phyloP scores from a whole-genome alignment of 176 grass and related monocot genomes.

The Eleusine indica region DNA sequence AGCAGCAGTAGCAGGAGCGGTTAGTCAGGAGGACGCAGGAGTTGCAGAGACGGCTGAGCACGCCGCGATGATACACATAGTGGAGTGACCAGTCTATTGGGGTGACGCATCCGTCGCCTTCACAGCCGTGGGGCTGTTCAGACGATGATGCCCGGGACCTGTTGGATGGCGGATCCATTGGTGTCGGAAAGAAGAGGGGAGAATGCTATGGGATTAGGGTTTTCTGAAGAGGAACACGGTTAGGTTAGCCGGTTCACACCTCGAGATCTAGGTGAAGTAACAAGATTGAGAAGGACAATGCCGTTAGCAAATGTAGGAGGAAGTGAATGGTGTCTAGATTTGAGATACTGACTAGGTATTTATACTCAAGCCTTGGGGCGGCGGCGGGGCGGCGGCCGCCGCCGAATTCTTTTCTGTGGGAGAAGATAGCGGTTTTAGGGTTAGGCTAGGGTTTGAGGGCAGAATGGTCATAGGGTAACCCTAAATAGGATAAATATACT shows the following conservation, averaged over 20 bases:
- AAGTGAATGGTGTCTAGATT: background rate
- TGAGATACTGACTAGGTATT: background rate
- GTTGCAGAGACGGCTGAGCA: conserved; percentile 48
- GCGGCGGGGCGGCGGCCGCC: background rate
- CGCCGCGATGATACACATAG: conserved; percentile 48
- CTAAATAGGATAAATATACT: background rate
- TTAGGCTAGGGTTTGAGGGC: background rate
- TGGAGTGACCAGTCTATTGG: conserved; percentile 57
- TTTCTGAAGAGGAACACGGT: background rate
- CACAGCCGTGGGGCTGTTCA: conserved; percentile 30
- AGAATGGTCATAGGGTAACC: background rate
- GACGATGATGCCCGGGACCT: background rate
- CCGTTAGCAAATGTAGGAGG: background rate
- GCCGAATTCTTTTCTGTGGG: background rate
- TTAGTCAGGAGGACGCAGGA: conserved; percentile 64
- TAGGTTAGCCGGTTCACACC: background rate
- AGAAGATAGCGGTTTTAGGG: background rate
- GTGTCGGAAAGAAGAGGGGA: background rate
- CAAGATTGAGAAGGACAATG: rapidly evolving
- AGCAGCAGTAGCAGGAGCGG: conserved; percentile 65
- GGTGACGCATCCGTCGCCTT: conserved; percentile 44
- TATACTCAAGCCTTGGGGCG: background rate
- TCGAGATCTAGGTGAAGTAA: too few relatives aligned
- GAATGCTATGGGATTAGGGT: conserved; percentile 39
- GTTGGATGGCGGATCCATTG: conserved; percentile 11